Conservation (phyloP, 2,329 filamentous ascomycete genomes). For the Seiridium unicorne region DNA sequence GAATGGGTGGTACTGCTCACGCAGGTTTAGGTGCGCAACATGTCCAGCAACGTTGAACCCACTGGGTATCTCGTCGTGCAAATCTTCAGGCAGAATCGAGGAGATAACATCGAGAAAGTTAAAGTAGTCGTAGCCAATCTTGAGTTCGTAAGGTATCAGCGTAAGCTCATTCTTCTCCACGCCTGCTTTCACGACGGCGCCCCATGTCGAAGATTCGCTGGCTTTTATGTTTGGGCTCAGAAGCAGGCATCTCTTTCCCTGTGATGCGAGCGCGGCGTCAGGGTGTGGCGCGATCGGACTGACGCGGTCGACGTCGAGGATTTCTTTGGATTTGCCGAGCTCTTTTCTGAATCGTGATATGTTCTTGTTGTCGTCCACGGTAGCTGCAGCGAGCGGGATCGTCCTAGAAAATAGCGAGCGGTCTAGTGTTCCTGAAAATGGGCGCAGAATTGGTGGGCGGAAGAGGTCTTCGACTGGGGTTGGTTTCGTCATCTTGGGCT, state of each 20-base stretch:
- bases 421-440: constrained; percentile 75
- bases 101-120: constrained; percentile 66
- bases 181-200: constrained; percentile 64
- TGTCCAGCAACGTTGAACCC: constrained; percentile 90
- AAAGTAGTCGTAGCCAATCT: constrained; percentile 77
- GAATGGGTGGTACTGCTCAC: constrained; percentile 79
- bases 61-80: constrained; percentile 76
- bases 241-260: constrained; percentile 61
- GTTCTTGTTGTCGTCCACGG: constrained; percentile 71
- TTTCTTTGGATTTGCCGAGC: constrained; percentile 63
- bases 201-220: constrained; percentile 73
- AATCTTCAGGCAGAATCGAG: constrained; percentile 76
- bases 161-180: constrained; percentile 66
- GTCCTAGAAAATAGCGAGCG: constrained; percentile 78
- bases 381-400: constrained; percentile 74
- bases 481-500: background rate
- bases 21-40: constrained; percentile 89
- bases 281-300: constrained; percentile 64
- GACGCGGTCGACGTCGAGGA: constrained; percentile 64
- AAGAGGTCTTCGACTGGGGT: constrained; percentile 54
- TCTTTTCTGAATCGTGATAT: constrained; percentile 70
- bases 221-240: constrained; percentile 55
- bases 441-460: constrained; percentile 75
- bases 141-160: constrained; percentile 72
- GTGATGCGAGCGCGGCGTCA: constrained; percentile 46